A percentile compares a stretch with the other conserved stretches of the same genome.
Conservation (phyloP, 2,329 filamentous ascomycete species). For the Calonectria hongkongensis region DNA sequence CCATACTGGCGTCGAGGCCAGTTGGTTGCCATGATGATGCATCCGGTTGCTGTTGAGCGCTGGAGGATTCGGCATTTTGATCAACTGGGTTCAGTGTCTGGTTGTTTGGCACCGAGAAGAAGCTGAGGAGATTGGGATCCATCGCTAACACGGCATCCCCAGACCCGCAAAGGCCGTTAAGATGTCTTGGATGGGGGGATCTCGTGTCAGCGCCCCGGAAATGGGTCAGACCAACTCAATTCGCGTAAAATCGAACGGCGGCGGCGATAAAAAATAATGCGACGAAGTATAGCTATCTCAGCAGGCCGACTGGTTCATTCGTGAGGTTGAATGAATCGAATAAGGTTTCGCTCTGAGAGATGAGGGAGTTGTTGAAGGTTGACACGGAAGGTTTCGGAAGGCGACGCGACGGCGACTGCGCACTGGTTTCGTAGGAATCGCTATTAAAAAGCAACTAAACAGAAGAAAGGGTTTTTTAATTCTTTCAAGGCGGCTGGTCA, state of each 20-base stretch:
- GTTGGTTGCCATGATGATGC: conserved; percentile 50
- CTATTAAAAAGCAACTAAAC: not conserved
- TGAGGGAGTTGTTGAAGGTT: conserved; percentile 46
- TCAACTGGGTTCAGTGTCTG: conserved; percentile 55
- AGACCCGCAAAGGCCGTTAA: conserved; percentile 51
- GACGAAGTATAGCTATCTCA: conserved; percentile 36
- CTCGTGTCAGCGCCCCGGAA: conserved; percentile 49
- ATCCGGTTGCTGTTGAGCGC: conserved; percentile 45
- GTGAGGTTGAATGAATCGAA: conserved; percentile 40
- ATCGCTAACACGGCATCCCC: conserved; percentile 57
- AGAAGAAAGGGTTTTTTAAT: not conserved
- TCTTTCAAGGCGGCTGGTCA: not conserved
- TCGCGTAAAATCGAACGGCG: conserved; percentile 37
- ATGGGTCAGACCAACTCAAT: conserved; percentile 48
- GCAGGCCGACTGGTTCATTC: conserved; percentile 37
- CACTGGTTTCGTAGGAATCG: conserved; percentile 34
- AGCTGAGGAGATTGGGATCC: conserved; percentile 56
- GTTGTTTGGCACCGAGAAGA: conserved; percentile 56
- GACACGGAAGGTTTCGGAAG: conserved; percentile 49
- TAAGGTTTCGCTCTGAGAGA: conserved; percentile 45
- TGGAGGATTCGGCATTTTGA: conserved; percentile 50
- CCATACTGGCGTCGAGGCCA: conserved; percentile 46
- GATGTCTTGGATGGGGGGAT: conserved; percentile 46
- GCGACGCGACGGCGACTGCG: conserved; percentile 34
- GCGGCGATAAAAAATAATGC: conserved; percentile 9